Base-by-base conservation (phyloP, 129 eudicot species). In the Flaveria ramosissima region DNA sequence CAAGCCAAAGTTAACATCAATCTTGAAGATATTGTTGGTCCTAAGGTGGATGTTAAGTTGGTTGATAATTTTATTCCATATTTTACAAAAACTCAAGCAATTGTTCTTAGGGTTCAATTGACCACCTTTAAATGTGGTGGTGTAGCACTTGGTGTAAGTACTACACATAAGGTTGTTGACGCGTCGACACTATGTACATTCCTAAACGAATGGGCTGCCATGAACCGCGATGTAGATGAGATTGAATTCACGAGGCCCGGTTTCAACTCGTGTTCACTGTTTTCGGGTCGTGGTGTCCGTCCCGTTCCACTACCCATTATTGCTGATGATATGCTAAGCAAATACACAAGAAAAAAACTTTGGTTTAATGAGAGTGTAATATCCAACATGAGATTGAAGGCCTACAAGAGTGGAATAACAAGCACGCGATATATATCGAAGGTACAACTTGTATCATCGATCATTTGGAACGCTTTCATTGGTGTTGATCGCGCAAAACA, bases 41-140 rank as follows among this genome's bases (percentile, higher is more conserved):
- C 69, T 1, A 2, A 63, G 3, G 42, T 8, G 69, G 30, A 63
- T 32, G 45, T 15, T 30, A 13, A 27, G 69, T 30, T 32, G 2
- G 6, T 63, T 63, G 69, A 63, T 27, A 19, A 51, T 9, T 51
- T 76, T 21, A 1, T 51, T 50, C 51, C 80, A 15, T 50, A 4
- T 26, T 30, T 24, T 50, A 7, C 23, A 0, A 70, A 50, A 14
- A 46, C 73, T 24, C 2, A 5, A 2, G 70, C 68, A 32, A 69
- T 74, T 0, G 11, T 77, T 7, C 69, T 77, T 23, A 7, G 45
- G 3, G 24, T 77, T 0, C 81, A 77, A 76, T 72, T 76, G 0
- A 76, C 21, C 3, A 41, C 20, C n/a, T 76, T 76, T 12, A 16
- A 55, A 2, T 77, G 75, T 26, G 81, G 81, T 6, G 81, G 81